Conservation (phyloP, 768 basidiomycete genomes). For the Leccinum longicurvipes region DNA sequence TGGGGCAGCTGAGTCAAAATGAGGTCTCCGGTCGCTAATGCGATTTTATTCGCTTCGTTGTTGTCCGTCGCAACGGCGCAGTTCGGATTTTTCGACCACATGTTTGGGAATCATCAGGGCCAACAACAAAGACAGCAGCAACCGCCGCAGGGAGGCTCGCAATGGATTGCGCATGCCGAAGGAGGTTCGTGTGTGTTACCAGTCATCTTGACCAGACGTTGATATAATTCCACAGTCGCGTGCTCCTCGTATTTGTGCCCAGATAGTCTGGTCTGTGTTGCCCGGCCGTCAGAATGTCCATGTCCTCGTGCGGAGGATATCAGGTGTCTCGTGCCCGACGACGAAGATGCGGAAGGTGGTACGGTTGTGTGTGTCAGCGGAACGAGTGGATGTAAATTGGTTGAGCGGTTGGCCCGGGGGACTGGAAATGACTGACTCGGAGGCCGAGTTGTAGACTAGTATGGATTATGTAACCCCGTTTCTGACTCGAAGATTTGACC, state of each 20-base stretch:
- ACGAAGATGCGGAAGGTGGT: constrained; percentile 44
- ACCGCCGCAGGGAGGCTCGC: constrained; percentile 42
- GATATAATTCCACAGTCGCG: constrained; percentile 44
- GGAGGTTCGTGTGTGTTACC: constrained; percentile 42
- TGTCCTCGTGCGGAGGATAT: constrained; percentile 76
- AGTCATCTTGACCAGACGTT: background rate
- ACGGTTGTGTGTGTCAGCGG: constrained; percentile 74
- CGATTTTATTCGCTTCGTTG: constrained; percentile 17
- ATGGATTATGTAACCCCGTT: constrained; percentile 19
- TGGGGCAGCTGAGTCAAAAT: constrained; percentile 3
- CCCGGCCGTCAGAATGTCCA: constrained; percentile 57
- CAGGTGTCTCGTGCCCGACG: constrained; percentile 72
- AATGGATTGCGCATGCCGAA: constrained; percentile 66
- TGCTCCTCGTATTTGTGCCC: constrained; percentile 79
- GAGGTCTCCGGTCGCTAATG: constrained; percentile 8
- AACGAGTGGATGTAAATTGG: constrained; percentile 53
- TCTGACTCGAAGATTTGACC: background rate
- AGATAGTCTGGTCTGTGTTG: constrained; percentile 63
- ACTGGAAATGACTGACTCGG: constrained; percentile 15
- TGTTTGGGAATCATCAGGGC: constrained; percentile 56
- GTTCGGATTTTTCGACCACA: constrained; percentile 76
- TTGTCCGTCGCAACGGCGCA: constrained; percentile 51
- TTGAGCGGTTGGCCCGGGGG: constrained; percentile 45
- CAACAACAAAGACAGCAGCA: constrained; percentile 54
- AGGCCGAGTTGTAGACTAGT: background rate